phyloP scores from a whole-genome alignment of 805 yeast species.

The Hanseniaspora singularis region DNA sequence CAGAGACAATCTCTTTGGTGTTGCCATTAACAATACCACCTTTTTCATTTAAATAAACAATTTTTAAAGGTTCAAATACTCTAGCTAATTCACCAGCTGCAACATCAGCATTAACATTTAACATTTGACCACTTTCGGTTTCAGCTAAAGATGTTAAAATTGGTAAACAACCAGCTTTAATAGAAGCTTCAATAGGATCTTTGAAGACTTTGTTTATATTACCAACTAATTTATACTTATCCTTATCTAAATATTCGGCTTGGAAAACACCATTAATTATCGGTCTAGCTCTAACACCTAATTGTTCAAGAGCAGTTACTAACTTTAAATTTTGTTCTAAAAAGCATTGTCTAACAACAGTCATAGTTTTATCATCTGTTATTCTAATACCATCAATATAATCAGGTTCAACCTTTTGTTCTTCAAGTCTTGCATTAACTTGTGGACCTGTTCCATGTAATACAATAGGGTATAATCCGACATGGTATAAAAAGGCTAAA shows the following conservation, averaged over 20 bases:
- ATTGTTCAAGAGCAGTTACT: constrained; percentile 87
- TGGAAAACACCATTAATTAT: constrained; percentile 94
- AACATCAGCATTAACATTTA: constrained; percentile 96
- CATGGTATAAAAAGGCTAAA: constrained; percentile 89
- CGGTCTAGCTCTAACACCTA: constrained; percentile 98
- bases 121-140: constrained; percentile 89
- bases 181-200: constrained; percentile 83
- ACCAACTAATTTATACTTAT: constrained; percentile 87
- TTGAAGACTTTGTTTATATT: constrained; percentile 76
- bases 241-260: constrained; percentile 83
- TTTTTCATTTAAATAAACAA: constrained; percentile 90
- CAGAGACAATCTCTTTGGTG: constrained; percentile 79
- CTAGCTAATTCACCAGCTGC: constrained; percentile 98
- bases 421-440: constrained; percentile 84
- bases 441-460: constrained; percentile 99
- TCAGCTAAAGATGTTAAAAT: constrained; percentile 94
- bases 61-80: constrained; percentile 91
- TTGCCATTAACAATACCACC: constrained; percentile 93
- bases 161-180: constrained; percentile 92
- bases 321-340: constrained; percentile 87
- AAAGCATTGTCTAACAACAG: constrained; percentile 89
- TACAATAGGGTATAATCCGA: constrained; percentile 92
- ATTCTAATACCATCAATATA: constrained; percentile 94
- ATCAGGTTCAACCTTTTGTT: constrained; percentile 89
- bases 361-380: constrained; percentile 89